Conservation (phyloP, 768 basidiomycete species). For the Butyriboletus loyo region DNA sequence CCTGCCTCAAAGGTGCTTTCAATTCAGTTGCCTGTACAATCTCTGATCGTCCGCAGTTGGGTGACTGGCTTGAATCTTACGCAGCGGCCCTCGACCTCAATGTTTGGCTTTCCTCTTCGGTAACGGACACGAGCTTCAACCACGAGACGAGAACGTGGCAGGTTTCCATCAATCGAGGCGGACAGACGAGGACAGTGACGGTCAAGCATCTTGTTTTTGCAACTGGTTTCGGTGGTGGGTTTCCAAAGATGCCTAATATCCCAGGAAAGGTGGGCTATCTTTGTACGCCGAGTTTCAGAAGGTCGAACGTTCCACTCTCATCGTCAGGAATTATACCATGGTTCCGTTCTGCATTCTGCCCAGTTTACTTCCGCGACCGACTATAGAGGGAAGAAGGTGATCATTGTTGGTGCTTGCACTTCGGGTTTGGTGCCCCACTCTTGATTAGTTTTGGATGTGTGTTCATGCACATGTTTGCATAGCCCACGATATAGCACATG, state of each 20-base stretch:
- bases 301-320: background rate
- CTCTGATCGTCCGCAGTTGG: conserved; percentile 38
- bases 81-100: conserved; percentile 56
- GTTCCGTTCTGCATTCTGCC: conserved; percentile 52
- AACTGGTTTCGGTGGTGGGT: conserved; percentile 49
- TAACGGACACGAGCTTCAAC: conserved; percentile 35
- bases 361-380: conserved; percentile 44
- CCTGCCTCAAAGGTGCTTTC: conserved; percentile 46
- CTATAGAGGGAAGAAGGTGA: conserved; percentile 57
- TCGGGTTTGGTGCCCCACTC: conserved; percentile 38
- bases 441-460: conserved; percentile 1
- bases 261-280: conserved; percentile 38
- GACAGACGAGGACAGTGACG: conserved; percentile 30
- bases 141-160: conserved; percentile 40
- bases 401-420: conserved; percentile 62
- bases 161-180: conserved; percentile 35
- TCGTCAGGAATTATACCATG: conserved; percentile 47
- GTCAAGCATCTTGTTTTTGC: conserved; percentile 56
- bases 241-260: conserved; percentile 44
- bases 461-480: conserved; percentile 1
- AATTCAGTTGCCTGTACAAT: background rate
- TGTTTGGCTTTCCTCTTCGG: conserved; percentile 52
- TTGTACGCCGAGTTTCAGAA: background rate
- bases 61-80: conserved; percentile 63
- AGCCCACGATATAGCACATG: conserved; percentile 40